A percentile compares a stretch with the other conserved stretches of the same genome.
These are phyloP conservation scores for Gynochthodes officinalis DNA, from an alignment of 257 asterid genomes.

Conservation along the genomic window DNA sequence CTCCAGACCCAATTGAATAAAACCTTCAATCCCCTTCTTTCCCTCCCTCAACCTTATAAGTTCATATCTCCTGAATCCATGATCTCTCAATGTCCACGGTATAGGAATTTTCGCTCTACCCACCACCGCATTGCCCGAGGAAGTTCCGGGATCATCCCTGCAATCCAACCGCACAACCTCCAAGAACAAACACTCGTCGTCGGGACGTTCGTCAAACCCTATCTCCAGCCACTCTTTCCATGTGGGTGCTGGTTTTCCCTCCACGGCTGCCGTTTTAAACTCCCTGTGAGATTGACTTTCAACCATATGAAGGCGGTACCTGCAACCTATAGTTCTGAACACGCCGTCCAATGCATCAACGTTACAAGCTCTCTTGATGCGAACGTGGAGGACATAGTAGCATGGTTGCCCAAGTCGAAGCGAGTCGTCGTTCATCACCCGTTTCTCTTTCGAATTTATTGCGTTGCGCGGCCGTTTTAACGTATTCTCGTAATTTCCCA, in stretches of 20 bases:
- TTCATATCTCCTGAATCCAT: background rate
- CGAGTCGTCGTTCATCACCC: too few relatives aligned
- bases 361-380: background rate
- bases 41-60: background rate
- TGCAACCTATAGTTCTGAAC: background rate
- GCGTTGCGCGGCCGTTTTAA: too few relatives aligned
- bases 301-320: background rate
- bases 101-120: conserved; percentile 14
- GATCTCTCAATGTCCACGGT: background rate
- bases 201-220: background rate
- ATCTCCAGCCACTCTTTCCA: background rate
- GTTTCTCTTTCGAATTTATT: too few relatives aligned
- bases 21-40: background rate
- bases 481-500: too few relatives aligned
- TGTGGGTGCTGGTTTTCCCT: background rate
- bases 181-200: background rate
- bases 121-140: background rate
- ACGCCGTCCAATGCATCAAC: background rate
- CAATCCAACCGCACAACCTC: conserved; percentile 1
- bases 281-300: background rate
- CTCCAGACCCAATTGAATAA: background rate
- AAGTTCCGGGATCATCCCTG: conserved; percentile 7
- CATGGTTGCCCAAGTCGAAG: too few relatives aligned
- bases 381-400: background rate
- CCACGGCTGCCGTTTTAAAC: background rate